A percentile compares a stretch with the other conserved stretches of the same genome.
Conservation (phyloP, 2,329 filamentous ascomycete species). For the Blumeriella jaapii region DNA sequence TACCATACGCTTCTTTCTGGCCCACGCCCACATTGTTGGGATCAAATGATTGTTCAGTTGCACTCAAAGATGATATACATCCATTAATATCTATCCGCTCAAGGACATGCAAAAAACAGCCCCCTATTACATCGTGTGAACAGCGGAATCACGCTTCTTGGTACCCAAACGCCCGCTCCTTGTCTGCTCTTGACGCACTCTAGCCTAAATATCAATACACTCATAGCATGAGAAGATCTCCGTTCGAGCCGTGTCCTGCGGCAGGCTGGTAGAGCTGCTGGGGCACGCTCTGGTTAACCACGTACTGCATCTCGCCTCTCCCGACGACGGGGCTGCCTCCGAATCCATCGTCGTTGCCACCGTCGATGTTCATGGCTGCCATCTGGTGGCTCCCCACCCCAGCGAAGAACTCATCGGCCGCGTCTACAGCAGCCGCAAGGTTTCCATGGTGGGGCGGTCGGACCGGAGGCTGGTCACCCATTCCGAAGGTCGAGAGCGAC, state of each 20-base stretch:
- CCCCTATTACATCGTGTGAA: no score
- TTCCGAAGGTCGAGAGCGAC: constrained; percentile 46
- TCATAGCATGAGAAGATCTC: constrained; percentile 61
- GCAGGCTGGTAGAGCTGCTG: constrained; percentile 65
- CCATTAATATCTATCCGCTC: no score
- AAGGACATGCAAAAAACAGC: no score
- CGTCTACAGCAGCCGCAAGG: constrained; percentile 62
- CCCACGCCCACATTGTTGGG: no score
- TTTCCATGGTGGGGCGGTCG: constrained; percentile 31
- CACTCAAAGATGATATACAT: no score
- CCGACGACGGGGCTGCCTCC: constrained; percentile 39
- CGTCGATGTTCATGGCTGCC: constrained; percentile 56
- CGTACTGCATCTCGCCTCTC: constrained; percentile 44
- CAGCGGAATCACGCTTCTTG: no score
- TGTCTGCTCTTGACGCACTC: no score
- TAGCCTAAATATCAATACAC: no score
- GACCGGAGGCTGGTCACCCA: constrained; percentile 28
- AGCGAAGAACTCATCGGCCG: constrained; percentile 84
- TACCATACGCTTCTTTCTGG: no score
- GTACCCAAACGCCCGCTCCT: no score
- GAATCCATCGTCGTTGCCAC: constrained; percentile 47
- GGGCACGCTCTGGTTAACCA: constrained; percentile 73
- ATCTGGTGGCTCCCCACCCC: constrained; percentile 64
- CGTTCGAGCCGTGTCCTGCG: constrained; percentile 51
- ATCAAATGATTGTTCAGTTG: no score